These are phyloP conservation scores for Aureobasidium sp. DNA, from an alignment of 2,329 filamentous ascomycete genomes.

Conservation along the genomic window DNA sequence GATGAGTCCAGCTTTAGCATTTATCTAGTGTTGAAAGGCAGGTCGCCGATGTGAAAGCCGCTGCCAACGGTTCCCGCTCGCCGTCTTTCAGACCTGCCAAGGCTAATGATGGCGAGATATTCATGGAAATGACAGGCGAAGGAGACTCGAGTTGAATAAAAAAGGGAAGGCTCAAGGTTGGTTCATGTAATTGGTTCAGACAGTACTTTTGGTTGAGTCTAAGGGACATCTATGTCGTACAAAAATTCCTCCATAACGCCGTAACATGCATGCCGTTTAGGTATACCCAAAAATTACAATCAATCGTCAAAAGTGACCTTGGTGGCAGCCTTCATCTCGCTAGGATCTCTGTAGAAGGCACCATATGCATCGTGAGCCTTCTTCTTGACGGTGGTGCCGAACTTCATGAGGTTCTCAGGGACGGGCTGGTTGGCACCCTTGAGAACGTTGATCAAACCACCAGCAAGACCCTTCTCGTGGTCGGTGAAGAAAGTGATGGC, in stretches of 20 bases:
- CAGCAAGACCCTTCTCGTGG: constrained; percentile 85
- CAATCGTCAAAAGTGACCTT: constrained; percentile 79
- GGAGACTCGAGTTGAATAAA: too few relatives aligned
- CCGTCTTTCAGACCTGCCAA: not conserved
- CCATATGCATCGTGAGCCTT: constrained; percentile 95
- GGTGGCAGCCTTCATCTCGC: constrained; percentile 71
- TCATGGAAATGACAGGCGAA: too few relatives aligned
- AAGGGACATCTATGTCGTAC: constrained; percentile 13
- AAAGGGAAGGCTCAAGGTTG: too few relatives aligned
- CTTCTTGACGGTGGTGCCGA: constrained; percentile 97
- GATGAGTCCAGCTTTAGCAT: not conserved
- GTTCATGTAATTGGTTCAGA: too few relatives aligned
- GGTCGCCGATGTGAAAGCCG: constrained; percentile 1
- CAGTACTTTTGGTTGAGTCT: constrained; percentile 13
- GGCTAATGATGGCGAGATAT: not conserved
- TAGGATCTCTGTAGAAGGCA: constrained; percentile 84
- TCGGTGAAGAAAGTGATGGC: constrained; percentile 94
- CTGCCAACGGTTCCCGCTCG: not conserved
- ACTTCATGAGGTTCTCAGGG: constrained; percentile 85
- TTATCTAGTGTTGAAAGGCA: not conserved
- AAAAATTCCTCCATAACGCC: constrained; percentile 9
- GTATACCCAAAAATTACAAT: constrained; percentile 15
- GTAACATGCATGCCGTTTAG: constrained; percentile 7
- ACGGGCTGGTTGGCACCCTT: constrained; percentile 88
- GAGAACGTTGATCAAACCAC: constrained; percentile 89